Percentiles rank a stretch among this genome's conserved stretches.
These are phyloP conservation scores for Achaetomiella virescens DNA, from an alignment of 495 filamentous ascomycete genomes.

Conservation along the genomic window DNA sequence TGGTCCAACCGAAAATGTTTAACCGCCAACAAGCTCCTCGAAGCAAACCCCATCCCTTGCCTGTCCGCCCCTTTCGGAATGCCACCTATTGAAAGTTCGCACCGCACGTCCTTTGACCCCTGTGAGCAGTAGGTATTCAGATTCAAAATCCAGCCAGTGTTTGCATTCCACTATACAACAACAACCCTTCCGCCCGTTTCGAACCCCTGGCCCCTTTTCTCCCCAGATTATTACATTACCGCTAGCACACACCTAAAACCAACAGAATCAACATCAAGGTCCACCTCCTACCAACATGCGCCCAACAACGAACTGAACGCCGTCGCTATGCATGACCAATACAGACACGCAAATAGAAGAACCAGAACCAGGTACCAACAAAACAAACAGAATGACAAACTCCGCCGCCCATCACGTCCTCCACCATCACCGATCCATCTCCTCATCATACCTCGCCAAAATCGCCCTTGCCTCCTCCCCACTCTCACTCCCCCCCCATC, in stretches of 20 bases:
- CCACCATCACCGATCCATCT: conserved; percentile 17
- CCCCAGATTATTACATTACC: background rate
- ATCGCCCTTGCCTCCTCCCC: conserved; percentile 31
- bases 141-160: background rate
- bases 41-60: too few relatives aligned
- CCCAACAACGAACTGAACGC: conserved; percentile 23
- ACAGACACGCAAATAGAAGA: background rate
- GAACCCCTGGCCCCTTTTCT: background rate
- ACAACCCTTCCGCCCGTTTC: background rate
- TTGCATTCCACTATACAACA: background rate
- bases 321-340: conserved; percentile 36
- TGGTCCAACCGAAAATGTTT: too few relatives aligned
- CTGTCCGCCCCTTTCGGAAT: too few relatives aligned
- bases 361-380: background rate
- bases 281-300: background rate
- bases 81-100: too few relatives aligned
- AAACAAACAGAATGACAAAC: background rate
- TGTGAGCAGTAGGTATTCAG: too few relatives aligned
- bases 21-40: too few relatives aligned
- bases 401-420: background rate
- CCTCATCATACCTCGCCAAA: conserved; percentile 30
- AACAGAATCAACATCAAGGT: background rate
- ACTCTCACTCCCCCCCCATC: conserved; percentile 16
- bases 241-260: background rate
- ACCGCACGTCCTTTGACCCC: too few relatives aligned